Conservation (phyloP, 192 early-diverging fungal species). For the Coemansia sp. region DNA sequence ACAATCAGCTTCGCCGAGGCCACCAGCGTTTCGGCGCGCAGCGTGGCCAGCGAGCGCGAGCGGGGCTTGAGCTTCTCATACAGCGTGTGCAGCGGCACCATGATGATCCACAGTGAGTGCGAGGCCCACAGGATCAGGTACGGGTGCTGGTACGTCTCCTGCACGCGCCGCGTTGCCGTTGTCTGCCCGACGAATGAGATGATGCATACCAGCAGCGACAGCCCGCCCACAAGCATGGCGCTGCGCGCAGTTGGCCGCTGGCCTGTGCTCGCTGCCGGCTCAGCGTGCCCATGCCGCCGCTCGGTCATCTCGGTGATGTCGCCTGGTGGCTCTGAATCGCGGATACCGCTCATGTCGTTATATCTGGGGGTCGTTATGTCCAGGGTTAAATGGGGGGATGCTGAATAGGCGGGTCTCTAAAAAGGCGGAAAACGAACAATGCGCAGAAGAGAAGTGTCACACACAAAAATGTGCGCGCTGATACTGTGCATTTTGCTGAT, state of each 20-base stretch:
- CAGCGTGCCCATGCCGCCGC: background rate
- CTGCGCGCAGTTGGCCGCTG: conserved; percentile 30
- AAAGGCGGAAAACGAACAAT: background rate
- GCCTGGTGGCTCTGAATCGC: background rate
- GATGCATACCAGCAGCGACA: conserved; percentile 37
- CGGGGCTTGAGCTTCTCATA: conserved; percentile 41
- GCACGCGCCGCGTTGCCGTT: conserved; percentile 43
- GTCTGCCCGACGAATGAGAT: conserved; percentile 41
- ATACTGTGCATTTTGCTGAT: background rate
- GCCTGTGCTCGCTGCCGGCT: background rate
- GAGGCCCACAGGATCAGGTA: conserved; percentile 57
- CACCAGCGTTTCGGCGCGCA: conserved; percentile 39
- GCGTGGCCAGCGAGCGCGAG: conserved; percentile 23
- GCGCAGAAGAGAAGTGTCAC: background rate
- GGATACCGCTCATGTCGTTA: background rate
- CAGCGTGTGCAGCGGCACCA: conserved; percentile 42
- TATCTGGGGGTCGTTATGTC: background rate
- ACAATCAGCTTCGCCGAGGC: conserved; percentile 41
- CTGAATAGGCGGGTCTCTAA: background rate
- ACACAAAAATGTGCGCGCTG: too few species aligned
- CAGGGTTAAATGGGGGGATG: too few species aligned
- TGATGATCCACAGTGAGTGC: conserved; percentile 48
- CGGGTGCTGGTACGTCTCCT: conserved; percentile 48
- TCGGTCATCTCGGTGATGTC: conserved; percentile 4
- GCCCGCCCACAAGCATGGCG: conserved; percentile 41